phyloP scores from a whole-genome alignment of 2,329 filamentous ascomycete species.

The Colletotrichum somersetense region DNA sequence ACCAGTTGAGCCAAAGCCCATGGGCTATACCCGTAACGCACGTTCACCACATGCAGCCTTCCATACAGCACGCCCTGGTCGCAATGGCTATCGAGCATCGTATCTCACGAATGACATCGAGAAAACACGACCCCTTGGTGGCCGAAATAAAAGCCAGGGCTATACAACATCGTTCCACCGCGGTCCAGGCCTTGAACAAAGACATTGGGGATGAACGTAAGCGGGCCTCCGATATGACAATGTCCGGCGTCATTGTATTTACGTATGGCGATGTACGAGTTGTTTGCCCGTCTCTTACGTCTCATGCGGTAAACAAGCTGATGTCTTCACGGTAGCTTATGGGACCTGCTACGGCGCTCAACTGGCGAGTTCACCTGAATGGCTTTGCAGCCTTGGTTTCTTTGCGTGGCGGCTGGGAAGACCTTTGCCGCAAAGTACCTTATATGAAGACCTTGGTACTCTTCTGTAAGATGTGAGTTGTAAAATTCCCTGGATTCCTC shows the following conservation, averaged over 20 bases:
- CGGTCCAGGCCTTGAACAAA: constrained; percentile 49
- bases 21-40: constrained; percentile 22
- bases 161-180: constrained; percentile 48
- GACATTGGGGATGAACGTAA: constrained; percentile 44
- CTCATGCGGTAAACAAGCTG: not conserved
- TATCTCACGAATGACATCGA: constrained; percentile 44
- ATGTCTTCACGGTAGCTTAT: not conserved
- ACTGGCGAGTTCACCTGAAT: constrained; percentile 53
- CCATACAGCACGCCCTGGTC: constrained; percentile 42
- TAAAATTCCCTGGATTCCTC: no score
- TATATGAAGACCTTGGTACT: not conserved
- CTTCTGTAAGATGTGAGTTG: constrained; percentile 28
- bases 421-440: not conserved
- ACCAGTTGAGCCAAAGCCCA: constrained; percentile 25
- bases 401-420: constrained; percentile 35
- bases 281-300: not conserved
- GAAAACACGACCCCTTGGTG: constrained; percentile 34
- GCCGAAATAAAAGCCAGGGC: constrained; percentile 46
- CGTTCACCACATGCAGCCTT: constrained; percentile 9
- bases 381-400: constrained; percentile 28
- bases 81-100: constrained; percentile 52
- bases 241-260: constrained; percentile 29
- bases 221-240: constrained; percentile 16
- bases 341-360: constrained; percentile 49
- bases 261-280: constrained; percentile 28